A percentile compares a stretch with the other conserved stretches of the same genome.
These are phyloP conservation scores for Helotiales sp. DNA, from an alignment of 2,329 filamentous ascomycete genomes.

Conservation along the genomic window DNA sequence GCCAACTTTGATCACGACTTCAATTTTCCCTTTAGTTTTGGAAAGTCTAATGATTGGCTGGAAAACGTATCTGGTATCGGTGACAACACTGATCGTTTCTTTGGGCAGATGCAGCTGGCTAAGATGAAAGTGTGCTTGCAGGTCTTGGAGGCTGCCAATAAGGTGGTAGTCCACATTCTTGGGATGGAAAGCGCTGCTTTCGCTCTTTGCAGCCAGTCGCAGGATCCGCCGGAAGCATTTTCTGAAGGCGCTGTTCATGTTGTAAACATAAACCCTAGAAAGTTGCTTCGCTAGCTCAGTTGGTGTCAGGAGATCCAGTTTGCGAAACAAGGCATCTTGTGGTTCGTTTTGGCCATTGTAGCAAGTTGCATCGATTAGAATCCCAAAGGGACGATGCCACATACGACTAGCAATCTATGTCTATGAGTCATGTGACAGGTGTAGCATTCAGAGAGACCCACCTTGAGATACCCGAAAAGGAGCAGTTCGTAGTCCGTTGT, in stretches of 20 bases:
- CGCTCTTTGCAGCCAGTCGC: slow-evolving; percentile 60
- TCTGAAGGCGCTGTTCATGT: slow-evolving; percentile 70
- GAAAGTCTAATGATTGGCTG: slow-evolving; percentile 65
- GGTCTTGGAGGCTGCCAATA: slow-evolving; percentile 63
- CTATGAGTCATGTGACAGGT: slow-evolving; percentile 4
- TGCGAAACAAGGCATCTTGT: slow-evolving; percentile 64
- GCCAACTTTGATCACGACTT: slow-evolving; percentile 68
- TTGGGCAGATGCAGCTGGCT: slow-evolving; percentile 67
- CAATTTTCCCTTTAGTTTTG: slow-evolving; percentile 69
- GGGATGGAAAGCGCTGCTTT: slow-evolving; percentile 60
- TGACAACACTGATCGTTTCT: slow-evolving; percentile 68
- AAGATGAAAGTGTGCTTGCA: slow-evolving; percentile 66
- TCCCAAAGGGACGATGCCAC: slow-evolving; percentile 68
- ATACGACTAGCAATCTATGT: slow-evolving; percentile 64
- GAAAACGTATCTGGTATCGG: slow-evolving; percentile 65
- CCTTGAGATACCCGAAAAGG: slow-evolving; percentile 68
- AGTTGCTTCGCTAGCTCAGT: slow-evolving; percentile 60
- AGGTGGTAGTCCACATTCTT: slow-evolving; percentile 66
- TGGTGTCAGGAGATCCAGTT: slow-evolving; percentile 62
- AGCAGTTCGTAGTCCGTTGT: slow-evolving; percentile 65
- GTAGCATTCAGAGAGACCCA: slow-evolving; percentile 31
- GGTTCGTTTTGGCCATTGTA: slow-evolving; percentile 68
- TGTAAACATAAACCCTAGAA: slow-evolving; percentile 66
- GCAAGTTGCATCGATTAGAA: slow-evolving; percentile 69
- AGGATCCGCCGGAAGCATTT: slow-evolving; percentile 67